A percentile compares a stretch with the other conserved stretches of the same genome.
phyloP scores from a whole-genome alignment of 2,329 filamentous ascomycete species.

The Claviceps purpurea region DNA sequence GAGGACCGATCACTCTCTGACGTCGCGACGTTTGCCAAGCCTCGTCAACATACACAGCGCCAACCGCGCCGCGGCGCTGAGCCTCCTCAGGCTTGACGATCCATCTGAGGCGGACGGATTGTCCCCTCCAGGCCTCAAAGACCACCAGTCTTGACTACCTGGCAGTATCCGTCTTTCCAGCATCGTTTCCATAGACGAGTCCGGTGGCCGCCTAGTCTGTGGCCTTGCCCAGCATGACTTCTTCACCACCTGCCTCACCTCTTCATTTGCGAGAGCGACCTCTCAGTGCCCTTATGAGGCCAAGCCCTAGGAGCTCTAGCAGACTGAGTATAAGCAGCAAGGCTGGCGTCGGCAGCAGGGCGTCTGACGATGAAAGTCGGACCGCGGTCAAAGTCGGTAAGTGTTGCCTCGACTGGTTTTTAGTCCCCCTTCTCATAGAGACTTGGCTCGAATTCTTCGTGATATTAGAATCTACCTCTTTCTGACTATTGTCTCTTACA shows the following conservation, averaged over 20 bases:
- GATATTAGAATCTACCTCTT: background rate
- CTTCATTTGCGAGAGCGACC: constrained; percentile 49
- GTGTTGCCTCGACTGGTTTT: constrained; percentile 17
- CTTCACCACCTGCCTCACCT: constrained; percentile 58
- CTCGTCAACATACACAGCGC: constrained; percentile 1
- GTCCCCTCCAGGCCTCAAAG: background rate
- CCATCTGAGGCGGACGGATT: constrained; percentile 1
- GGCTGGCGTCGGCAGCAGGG: constrained; percentile 61
- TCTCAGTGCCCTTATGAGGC: constrained; percentile 67
- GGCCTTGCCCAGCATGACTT: constrained; percentile 38
- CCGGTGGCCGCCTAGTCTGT: background rate
- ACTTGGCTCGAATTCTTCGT: background rate
- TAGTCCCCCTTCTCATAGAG: background rate
- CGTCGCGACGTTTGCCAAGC: background rate
- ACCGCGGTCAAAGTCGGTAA: constrained; percentile 93
- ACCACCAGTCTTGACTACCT: background rate
- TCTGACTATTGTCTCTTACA: constrained; percentile 23
- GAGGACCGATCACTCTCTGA: background rate
- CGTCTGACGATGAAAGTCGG: constrained; percentile 79
- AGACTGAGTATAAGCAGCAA: constrained; percentile 77
- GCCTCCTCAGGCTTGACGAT: constrained; percentile 3
- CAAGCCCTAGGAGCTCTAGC: constrained; percentile 62
- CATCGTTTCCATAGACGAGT: background rate
- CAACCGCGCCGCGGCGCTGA: constrained; percentile 5
- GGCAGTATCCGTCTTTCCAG: background rate